A percentile compares a stretch with the other conserved stretches of the same genome.
Conservation (phyloP, 2,329 filamentous ascomycete species). For the Diaporthe helianthi region DNA sequence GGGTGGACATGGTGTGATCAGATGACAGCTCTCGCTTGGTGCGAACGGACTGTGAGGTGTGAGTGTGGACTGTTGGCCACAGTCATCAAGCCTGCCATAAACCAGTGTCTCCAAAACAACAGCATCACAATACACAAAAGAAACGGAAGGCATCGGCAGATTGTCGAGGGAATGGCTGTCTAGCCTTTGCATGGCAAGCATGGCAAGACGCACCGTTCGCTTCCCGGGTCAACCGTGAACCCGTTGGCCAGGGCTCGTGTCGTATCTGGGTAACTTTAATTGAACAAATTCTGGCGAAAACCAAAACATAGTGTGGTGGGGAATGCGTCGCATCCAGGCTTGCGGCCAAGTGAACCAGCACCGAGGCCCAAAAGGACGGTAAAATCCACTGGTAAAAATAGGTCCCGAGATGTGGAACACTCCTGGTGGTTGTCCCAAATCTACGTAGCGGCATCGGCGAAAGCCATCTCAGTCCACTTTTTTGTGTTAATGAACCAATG, state of each 20-base stretch:
- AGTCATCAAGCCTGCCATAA: background rate
- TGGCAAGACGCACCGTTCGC: background rate
- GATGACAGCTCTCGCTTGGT: conserved; percentile 22
- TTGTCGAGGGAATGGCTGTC: background rate
- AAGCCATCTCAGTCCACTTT: conserved; percentile 1
- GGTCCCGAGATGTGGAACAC: background rate
- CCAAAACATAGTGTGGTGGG: background rate
- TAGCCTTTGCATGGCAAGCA: background rate
- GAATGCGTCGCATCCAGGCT: conserved; percentile 18
- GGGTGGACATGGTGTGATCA: conserved; percentile 7
- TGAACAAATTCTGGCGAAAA: conserved; percentile 7
- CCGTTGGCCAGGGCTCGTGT: conserved; percentile 18
- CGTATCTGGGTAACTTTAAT: conserved; percentile 26
- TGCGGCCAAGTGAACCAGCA: conserved; percentile 2
- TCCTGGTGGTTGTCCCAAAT: background rate
- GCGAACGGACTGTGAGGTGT: conserved; percentile 13
- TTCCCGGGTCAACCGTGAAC: conserved; percentile 19
- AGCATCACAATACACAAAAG: background rate
- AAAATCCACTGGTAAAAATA: conserved; percentile 10
- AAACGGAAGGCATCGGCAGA: background rate
- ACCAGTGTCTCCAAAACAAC: background rate
- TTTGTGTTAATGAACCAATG: background rate
- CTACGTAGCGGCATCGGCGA: conserved; percentile 1
- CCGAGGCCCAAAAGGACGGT: background rate
- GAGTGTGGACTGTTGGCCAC: background rate